Evolutionary conservation across 164 flowering plant genomes (phyloP), one percentile per base, ranked within the genome.

Genomic region (Brasenia schreberi): DNA sequence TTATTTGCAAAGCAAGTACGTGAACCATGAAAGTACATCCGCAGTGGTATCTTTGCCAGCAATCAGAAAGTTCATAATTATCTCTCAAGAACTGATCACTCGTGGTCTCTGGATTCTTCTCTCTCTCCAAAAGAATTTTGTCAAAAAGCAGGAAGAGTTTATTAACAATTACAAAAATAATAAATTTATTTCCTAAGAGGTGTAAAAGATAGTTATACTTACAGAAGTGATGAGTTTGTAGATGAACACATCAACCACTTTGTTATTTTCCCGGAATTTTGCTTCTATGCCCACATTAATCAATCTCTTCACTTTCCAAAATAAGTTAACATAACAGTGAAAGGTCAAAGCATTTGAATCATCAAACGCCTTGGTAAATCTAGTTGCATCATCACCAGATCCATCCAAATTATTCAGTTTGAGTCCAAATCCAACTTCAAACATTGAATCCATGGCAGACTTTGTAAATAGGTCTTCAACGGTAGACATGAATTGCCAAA

Each of bases 21-120:
- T 69, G 70, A 85, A 83, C 81, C 90, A 82, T 14, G 87, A 61
- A 17, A 85, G 83, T 0, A 83, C 76, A 49, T 59, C 72, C 0
- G 84, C 82, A 18, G 82, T 65, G 39, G 81, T 70, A 74, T 85
- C 86, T 68, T 77, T 83, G 6, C 90, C 90, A 4, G 87, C 86
- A 1, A 81, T 69, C 19, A 85, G 66, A 71, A 85, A 81, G 68
- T 69, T 81, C 49, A 83, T 69, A 18, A 70, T 81, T 81, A 52
- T 85, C 86, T 65, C 82, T 79, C 70, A 82, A 62, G 61, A 83
- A 82, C 52, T 67, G 65, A 68, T 82, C 79, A 6, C 64, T 76
- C 77, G 73, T 74, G 18, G 68, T 77, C 60, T 67, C 64, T 9
- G 83, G 83, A 70, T 80, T 77, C 65, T 75, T 82, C 63, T 77